Base-by-base conservation (phyloP, 163 green algal species). In the Chlamydomonas reinhardtii region DNA sequence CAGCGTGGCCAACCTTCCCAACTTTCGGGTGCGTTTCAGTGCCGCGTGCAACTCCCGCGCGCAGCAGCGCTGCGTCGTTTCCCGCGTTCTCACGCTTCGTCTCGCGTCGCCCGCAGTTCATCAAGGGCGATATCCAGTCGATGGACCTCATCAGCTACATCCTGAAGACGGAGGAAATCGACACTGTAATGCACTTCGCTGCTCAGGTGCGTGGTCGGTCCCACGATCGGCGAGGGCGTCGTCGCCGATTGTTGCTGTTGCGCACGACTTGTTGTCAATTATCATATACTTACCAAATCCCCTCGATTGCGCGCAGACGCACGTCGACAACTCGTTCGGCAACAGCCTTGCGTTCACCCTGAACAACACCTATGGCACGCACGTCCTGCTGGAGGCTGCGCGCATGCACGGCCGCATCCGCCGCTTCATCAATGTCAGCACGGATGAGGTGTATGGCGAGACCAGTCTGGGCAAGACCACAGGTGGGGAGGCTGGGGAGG, bases 171-270 rank as follows among this genome's bases (percentile, higher is more conserved):
- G 94, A 99, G 87, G 29, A 96, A 2, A 96, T 99, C 32, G 98
- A 99, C 93, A 99, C 98, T 24, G 93, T 99, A 34, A 97, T 99
- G 94, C 98, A 99, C 92, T 99, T 99, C 91, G 96, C 96, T 31
- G 96, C 96, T 9, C 97, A 99, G 93, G 95, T 96, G 79, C 3
- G 87, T 35, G 39, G 48, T 66, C 77, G 15, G n/a, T 16, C 27
- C 2, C 25, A 35, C 59, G 19, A 48, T 34, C 22, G 59, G 59
- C 52, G 24, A 0, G 37, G 1, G 24, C 15, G 19, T 54, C 32
- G n/a, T n/a, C 5, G 32, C 32, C 2, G 19, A 4, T 31, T 48
- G 68, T 12, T 6, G 68, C 34, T n/a, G 17, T 52, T 27, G 68
- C 32, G 14, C 48, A 19, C 12, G 5, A 9, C 19, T 17, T 56